Conservation (phyloP, 208 protist genomes). For the Leishmania turanica region DNA sequence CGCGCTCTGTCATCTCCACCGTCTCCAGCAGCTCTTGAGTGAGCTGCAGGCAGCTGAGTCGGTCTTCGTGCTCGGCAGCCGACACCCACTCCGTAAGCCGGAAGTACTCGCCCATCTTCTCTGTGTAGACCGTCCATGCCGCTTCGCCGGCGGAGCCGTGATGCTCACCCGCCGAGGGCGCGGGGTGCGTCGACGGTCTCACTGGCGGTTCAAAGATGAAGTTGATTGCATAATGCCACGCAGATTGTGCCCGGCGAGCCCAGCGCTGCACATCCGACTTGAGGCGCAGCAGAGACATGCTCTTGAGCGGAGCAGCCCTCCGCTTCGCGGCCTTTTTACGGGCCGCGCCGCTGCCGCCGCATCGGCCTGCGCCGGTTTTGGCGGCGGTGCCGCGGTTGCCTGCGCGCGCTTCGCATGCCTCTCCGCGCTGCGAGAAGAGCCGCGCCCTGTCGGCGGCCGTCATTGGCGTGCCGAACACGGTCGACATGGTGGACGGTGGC, state of each 20-base stretch:
- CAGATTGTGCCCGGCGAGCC: constrained; percentile 14
- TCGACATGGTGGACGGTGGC: constrained; percentile 16
- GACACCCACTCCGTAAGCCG: constrained; percentile 54
- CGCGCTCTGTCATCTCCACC: constrained; percentile 39
- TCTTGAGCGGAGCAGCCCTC: not conserved
- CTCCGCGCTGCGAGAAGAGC: not conserved
- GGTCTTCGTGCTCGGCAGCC: constrained; percentile 52
- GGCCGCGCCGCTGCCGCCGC: not conserved
- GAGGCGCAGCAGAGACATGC: constrained; percentile 19
- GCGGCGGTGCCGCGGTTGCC: no score
- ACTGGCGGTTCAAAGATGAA: not conserved
- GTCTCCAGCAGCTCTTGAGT: constrained; percentile 51
- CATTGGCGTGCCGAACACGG: constrained; percentile 18
- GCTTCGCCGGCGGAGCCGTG: not conserved
- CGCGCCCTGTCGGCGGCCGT: not conserved
- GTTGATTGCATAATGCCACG: constrained; percentile 4
- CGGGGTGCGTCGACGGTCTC: not conserved
- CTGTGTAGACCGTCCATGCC: constrained; percentile 43
- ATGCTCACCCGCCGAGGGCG: not conserved
- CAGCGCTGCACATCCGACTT: constrained; percentile 23
- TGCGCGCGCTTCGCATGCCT: no score
- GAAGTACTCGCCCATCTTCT: constrained; percentile 49
- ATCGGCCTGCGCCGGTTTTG: not conserved
- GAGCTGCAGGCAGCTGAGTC: constrained; percentile 47
- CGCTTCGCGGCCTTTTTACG: not conserved